These are phyloP conservation scores for Macrolepiota fuliginosa DNA, from an alignment of 768 basidiomycete species.

Conservation along the genomic window DNA sequence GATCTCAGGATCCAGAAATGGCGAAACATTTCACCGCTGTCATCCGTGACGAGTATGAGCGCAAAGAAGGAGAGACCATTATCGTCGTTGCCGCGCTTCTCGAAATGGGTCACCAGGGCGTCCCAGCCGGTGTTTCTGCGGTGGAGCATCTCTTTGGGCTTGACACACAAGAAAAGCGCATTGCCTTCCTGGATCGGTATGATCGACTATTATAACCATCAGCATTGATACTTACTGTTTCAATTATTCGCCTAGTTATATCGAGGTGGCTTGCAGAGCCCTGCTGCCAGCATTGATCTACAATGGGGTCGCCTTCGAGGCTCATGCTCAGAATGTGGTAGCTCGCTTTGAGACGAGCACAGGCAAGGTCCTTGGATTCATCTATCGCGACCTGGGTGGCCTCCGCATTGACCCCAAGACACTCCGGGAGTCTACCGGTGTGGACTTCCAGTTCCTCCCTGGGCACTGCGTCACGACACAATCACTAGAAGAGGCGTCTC, in stretches of 20 bases:
- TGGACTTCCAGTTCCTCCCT: constrained; percentile 50
- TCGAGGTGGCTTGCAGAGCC: constrained; percentile 48
- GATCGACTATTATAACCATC: constrained; percentile 1
- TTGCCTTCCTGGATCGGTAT: constrained; percentile 46
- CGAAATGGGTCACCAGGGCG: constrained; percentile 47
- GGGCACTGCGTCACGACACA: constrained; percentile 49
- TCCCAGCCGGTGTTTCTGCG: constrained; percentile 39
- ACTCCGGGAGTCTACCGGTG: constrained; percentile 43
- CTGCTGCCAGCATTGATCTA: constrained; percentile 49
- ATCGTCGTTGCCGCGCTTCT: constrained; percentile 51
- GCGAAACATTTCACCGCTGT: constrained; percentile 55
- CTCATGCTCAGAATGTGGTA: constrained; percentile 57
- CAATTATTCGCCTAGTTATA: constrained; percentile 34
- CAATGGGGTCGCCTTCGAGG: constrained; percentile 61
- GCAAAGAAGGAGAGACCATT: constrained; percentile 37
- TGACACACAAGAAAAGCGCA: constrained; percentile 43
- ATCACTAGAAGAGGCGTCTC: constrained; percentile 47
- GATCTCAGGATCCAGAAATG: constrained; percentile 37
- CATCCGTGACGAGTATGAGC: constrained; percentile 41
- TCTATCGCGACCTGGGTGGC: constrained; percentile 57
- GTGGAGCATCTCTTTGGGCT: constrained; percentile 45
- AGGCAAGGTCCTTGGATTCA: constrained; percentile 45
- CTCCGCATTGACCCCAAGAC: constrained; percentile 53
- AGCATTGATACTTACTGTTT: not conserved
- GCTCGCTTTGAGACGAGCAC: constrained; percentile 42